Base-by-base conservation (phyloP, 2,329 filamentous ascomycete species). In the Pseudogymnoascus sp. region DNA sequence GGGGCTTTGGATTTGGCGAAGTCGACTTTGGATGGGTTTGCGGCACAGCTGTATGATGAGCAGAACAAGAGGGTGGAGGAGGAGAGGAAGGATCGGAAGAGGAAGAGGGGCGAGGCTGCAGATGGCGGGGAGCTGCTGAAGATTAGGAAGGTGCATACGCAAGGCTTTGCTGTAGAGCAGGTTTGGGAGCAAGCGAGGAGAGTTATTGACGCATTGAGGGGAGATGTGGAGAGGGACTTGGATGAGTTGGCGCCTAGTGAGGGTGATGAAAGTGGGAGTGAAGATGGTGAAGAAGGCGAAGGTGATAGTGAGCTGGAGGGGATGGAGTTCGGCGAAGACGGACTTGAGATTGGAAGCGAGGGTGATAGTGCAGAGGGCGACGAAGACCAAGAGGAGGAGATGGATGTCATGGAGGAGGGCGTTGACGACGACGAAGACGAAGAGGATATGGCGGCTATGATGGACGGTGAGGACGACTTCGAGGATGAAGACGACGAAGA, bases 121-220 rank as follows among this genome's bases (percentile, higher is more conserved):
- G 77, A 81, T 60, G 75, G 75, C 33, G 74, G 75, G 35, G 70
- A 69, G 66, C 78, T 89, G 1, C 72, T 97, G 66, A 91, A 91
- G 70, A 79, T 96, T 70, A 88, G 89, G 69, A 92, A 90, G 75
- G 79, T 99, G 14, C 90, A 97, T 73, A 80, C 91, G 5, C 86
- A 96, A 63, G 95, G 93, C 0, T 96, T 97, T 69, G 90, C 89
- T 69, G 88, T 90, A 9, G 85, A 88, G 18, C 93, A 97, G 75
- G 87, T 99, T 45, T 99, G 93, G 90, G 91, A 97, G 75, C 95
- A 99, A 77, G 89, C 91, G 7, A 88, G 87, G 71, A 86, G 90
- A 69, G 91, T 97, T 18, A 87, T 97, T 63, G 82, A 89, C 65
- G 84, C 86, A 55, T 76, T 87, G 5, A 78, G 78, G 45, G 74